Evolutionary conservation across 2,329 filamentous ascomycete species (phyloP).

Genomic region (Clarireedia monteithiana): DNA sequence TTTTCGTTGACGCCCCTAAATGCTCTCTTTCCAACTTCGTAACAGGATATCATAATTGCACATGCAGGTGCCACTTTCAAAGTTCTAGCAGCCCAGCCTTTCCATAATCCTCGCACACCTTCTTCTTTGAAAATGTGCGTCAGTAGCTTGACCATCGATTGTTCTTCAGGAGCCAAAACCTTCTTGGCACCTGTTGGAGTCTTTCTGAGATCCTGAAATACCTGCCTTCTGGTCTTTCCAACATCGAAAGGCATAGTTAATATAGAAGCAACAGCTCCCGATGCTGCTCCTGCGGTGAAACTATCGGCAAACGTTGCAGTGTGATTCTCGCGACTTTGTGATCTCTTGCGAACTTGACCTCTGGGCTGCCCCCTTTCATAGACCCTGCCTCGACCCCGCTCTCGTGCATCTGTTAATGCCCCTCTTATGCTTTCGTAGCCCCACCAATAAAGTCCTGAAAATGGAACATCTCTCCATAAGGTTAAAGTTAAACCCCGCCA

Average conservation of each 20-base stretch:
- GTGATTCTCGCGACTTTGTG: slow-evolving; percentile 62
- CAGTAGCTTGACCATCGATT: slow-evolving; percentile 74
- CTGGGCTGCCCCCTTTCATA: slow-evolving; percentile 33
- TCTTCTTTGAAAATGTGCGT: slow-evolving; percentile 86
- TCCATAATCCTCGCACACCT: slow-evolving; percentile 74
- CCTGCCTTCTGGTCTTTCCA: slow-evolving; percentile 90
- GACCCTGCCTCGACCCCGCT: slow-evolving; percentile 38
- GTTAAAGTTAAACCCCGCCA: slow-evolving; percentile 90
- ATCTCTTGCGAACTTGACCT: slow-evolving; percentile 41
- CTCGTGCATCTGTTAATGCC: slow-evolving; percentile 60
- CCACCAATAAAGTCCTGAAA: slow-evolving; percentile 97
- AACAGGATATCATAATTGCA: slow-evolving; percentile 98
- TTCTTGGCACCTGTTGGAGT: slow-evolving; percentile 31
- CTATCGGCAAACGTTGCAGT: slow-evolving; percentile 77
- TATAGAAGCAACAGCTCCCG: slow-evolving; percentile 78
- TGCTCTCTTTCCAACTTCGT: slow-evolving; percentile 89
- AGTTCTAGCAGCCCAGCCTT: slow-evolving; percentile 83
- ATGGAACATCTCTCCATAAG: slow-evolving; percentile 93
- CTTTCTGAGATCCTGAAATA: slow-evolving; percentile 52
- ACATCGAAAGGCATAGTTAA: slow-evolving; percentile 95
- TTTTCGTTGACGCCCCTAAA: slow-evolving; percentile 67
- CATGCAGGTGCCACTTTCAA: slow-evolving; percentile 94
- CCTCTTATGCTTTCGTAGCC: slow-evolving; percentile 84
- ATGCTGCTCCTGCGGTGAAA: slow-evolving; percentile 76
- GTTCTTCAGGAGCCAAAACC: slow-evolving; percentile 57